These are phyloP conservation scores for Amanita inopinata DNA, from an alignment of 768 basidiomycete species.

Conservation along the genomic window DNA sequence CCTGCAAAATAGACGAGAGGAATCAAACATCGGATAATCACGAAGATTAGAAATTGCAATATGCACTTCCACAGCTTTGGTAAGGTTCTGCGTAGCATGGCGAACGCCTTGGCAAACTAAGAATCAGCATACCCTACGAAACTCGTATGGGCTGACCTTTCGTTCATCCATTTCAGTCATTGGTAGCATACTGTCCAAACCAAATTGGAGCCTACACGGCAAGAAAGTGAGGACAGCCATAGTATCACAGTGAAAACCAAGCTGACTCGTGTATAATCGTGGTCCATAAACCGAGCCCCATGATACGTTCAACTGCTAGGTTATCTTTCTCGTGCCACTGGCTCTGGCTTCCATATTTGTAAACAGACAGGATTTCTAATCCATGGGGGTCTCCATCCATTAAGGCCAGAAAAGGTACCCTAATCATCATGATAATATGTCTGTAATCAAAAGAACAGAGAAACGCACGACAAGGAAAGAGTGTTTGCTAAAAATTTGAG, in stretches of 20 bases:
- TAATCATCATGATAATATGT: slow-evolving; percentile 20
- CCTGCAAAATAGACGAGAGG: no score
- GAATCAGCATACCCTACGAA: background rate
- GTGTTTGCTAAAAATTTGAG: slow-evolving; percentile 62
- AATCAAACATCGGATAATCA: no score
- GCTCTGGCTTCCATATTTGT: slow-evolving; percentile 66
- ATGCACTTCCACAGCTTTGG: slow-evolving; percentile 61
- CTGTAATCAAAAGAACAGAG: background rate
- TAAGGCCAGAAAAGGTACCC: slow-evolving; percentile 67
- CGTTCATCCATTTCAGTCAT: slow-evolving; percentile 64
- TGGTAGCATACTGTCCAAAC: slow-evolving; percentile 52
- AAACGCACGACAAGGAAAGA: slow-evolving; percentile 47
- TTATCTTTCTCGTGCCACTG: slow-evolving; percentile 64
- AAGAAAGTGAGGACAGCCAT: background rate
- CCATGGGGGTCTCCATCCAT: slow-evolving; percentile 93
- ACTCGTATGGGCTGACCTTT: slow-evolving; percentile 38
- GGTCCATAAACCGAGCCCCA: slow-evolving; percentile 73
- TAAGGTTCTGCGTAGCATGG: slow-evolving; percentile 47
- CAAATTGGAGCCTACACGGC: slow-evolving; percentile 43
- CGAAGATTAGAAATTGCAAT: slow-evolving; percentile 5
- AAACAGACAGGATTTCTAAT: slow-evolving; percentile 83
- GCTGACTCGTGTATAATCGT: slow-evolving; percentile 59
- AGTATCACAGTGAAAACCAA: background rate
- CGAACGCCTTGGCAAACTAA: slow-evolving; percentile 36
- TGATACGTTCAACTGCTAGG: slow-evolving; percentile 56